phyloP scores from a whole-genome alignment of 257 asterid genomes.

The Thymus mandschuricus region DNA sequence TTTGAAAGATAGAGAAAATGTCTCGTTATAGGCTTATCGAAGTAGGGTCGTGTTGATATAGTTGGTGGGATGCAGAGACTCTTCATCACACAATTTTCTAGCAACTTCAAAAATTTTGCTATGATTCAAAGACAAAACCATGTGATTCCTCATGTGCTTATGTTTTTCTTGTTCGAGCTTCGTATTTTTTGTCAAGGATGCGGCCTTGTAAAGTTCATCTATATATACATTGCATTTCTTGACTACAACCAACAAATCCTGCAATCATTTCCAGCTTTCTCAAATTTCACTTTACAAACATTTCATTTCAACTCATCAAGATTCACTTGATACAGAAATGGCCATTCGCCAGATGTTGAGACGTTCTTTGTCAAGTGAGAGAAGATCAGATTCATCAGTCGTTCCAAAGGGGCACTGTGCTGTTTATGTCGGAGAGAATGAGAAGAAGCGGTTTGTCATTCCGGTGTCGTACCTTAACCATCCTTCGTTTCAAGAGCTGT shows the following conservation, averaged over 20 bases:
- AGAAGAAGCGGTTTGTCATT: slow-evolving; percentile 18
- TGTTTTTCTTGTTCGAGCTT: slow-evolving; percentile 24
- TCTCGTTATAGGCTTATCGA: too few relatives aligned
- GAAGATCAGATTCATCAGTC: background rate
- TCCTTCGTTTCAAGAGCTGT: slow-evolving; percentile 40
- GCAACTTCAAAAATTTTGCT: too few relatives aligned
- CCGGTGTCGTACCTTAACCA: slow-evolving; percentile 38
- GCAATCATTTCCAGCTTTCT: background rate
- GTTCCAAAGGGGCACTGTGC: slow-evolving; percentile 34
- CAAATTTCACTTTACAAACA: background rate
- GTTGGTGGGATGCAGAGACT: too few relatives aligned
- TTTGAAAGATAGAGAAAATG: too few relatives aligned
- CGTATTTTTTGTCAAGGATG: background rate
- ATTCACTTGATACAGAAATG: background rate
- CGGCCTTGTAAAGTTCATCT: background rate
- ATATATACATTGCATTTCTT: slow-evolving; percentile 15
- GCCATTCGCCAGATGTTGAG: background rate
- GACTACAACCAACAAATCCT: background rate
- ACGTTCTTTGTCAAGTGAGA: slow-evolving; percentile 1
- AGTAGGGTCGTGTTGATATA: too few relatives aligned
- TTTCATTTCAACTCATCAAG: background rate
- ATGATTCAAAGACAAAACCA: slow-evolving; percentile 30
- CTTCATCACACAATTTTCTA: too few relatives aligned
- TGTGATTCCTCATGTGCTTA: slow-evolving; percentile 17
- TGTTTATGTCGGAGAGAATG: slow-evolving; percentile 35